These are phyloP conservation scores for Madurella mycetomatis DNA, from an alignment of 2,329 filamentous ascomycete genomes.

Conservation along the genomic window DNA sequence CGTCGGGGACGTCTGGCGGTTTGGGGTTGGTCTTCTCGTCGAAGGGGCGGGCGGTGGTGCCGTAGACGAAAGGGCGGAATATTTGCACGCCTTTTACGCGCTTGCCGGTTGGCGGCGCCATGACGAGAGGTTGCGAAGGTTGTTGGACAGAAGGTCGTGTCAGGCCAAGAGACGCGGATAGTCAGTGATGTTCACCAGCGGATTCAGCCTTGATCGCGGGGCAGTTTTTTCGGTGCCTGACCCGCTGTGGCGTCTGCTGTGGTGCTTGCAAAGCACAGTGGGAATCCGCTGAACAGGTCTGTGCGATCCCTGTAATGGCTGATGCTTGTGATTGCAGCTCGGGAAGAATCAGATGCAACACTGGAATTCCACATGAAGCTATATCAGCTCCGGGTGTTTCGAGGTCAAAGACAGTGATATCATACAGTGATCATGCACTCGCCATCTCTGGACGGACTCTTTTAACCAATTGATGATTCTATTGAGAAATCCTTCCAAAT, in stretches of 20 bases:
- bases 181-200: not conserved
- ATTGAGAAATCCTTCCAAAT: not conserved
- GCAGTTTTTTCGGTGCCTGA: not conserved
- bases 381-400: not conserved
- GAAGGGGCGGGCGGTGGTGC: conserved; percentile 74
- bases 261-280: too few relatives aligned
- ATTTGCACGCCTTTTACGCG: conserved; percentile 63
- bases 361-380: not conserved
- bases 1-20: conserved; percentile 70
- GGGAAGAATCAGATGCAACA: not conserved
- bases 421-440: not conserved
- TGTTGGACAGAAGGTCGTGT: conserved; percentile 8
- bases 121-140: conserved; percentile 28
- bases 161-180: not conserved
- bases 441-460: not conserved
- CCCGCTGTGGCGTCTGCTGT: not conserved
- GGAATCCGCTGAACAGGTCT: not conserved
- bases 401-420: not conserved
- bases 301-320: conserved; percentile 13
- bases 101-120: conserved; percentile 60
- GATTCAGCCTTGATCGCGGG: conserved; percentile 21
- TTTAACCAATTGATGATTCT: not conserved
- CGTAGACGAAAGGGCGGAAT: conserved; percentile 65
- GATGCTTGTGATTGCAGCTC: not conserved
- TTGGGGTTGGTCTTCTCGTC: conserved; percentile 74